A percentile compares a stretch with the other conserved stretches of the same genome.
phyloP scores from a whole-genome alignment of 768 basidiomycete species.

The Auricularia heimuer region DNA sequence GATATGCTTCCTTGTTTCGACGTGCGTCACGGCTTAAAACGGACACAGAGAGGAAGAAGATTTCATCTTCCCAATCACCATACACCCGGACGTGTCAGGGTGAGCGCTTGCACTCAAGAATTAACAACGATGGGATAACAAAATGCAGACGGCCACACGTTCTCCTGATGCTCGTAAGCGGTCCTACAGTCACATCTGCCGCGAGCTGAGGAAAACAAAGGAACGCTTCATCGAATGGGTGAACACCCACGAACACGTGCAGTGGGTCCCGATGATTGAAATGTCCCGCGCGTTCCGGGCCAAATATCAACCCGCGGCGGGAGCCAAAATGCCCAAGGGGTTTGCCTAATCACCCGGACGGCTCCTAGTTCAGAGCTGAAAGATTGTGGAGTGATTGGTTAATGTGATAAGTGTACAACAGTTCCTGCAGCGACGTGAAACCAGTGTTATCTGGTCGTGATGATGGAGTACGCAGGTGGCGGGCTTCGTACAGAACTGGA shows the following conservation, averaged over 20 bases:
- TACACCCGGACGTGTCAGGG: slow-evolving; percentile 72
- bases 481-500: too few species aligned
- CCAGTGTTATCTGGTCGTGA: too few species aligned
- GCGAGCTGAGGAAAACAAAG: slow-evolving; percentile 18
- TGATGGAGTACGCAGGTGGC: too few species aligned
- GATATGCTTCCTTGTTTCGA: too few species aligned
- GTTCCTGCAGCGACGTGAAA: too few species aligned
- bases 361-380: too few species aligned
- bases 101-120: slow-evolving; percentile 14
- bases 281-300: slow-evolving; percentile 55
- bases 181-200: too few species aligned
- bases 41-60: slow-evolving; percentile 43
- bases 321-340: slow-evolving; percentile 49
- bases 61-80: slow-evolving; percentile 67
- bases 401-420: neutral
- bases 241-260: slow-evolving; percentile 55
- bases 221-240: slow-evolving; percentile 70
- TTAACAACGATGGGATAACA: neutral
- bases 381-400: neutral
- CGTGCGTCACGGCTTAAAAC: neutral
- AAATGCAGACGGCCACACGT: slow-evolving; percentile 50
- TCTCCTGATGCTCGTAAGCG: slow-evolving; percentile 56
- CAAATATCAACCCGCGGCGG: slow-evolving; percentile 36
- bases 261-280: slow-evolving; percentile 63
- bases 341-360: slow-evolving; percentile 10